Evolutionary conservation across 257 asterid genomes (phyloP), one percentile per base, ranked within the genome.

Genomic region (Lantana camara): DNA sequence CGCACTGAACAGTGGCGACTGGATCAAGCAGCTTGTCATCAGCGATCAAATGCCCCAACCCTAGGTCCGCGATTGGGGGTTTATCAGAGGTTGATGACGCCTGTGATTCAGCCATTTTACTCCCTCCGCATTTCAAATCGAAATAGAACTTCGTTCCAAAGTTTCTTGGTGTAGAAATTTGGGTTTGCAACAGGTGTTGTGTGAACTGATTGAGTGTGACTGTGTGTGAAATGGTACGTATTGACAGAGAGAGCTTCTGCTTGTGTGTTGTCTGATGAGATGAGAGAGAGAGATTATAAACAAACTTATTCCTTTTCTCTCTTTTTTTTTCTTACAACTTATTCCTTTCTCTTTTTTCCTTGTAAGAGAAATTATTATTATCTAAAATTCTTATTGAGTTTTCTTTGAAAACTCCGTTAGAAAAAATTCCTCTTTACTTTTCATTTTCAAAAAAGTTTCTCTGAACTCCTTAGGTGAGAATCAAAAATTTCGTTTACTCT

Each of bases 91-190:
- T 64, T 72, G 79, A 69, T 54, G 75, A 40, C 23, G 52, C 15
- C 27, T 71, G 71, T 71, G 73, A 76, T 72, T 66, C 77, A 60
- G 73, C 68, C 85, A 80, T 76, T 66, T 64, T 54, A 73, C 74
- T 66, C 65, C 68, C 77, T 75, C 75, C 67, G 64, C 84, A 72
- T 79, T 52, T 46, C 72, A 72, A 42, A 20, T 34, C 40, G 30
- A 58, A 61, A 68, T 14, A 55, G 60, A 79, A 6, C 62, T 62
- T 21, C 16, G 21, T 54, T 42, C 46, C 3, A 19, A 9, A 42
- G 45, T 16, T 64, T 22, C 0, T 2, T 8, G 13, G 0, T 9
- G 32, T 40, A 44, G 7, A n/a, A 24, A 15, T 2, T 3, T 63
- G 7, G 7, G 29, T 34, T 48, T n/a, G 5, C n/a, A 23, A 21